These are phyloP conservation scores for Setaria italica DNA, from an alignment of 202 grass and related monocot genomes.

Conservation along the genomic window DNA sequence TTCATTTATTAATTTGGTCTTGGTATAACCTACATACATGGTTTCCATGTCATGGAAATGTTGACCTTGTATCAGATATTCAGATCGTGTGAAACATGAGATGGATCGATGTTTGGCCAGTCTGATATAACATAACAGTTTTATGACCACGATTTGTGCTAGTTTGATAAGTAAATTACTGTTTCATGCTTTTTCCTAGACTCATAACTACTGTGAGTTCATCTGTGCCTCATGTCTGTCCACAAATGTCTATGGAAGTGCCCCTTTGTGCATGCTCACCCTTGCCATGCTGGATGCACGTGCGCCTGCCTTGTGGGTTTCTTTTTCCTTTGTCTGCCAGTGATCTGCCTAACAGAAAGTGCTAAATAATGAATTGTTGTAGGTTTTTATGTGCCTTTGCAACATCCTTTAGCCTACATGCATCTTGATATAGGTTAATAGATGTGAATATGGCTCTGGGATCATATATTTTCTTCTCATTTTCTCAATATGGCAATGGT, in stretches of 20 bases:
- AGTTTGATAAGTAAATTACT: neutral
- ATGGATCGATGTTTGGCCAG: too few species aligned
- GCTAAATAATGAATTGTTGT: neutral
- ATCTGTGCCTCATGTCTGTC: neutral
- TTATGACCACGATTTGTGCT: too few species aligned
- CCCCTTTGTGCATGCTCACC: neutral
- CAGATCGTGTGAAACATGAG: slow-evolving; percentile 1
- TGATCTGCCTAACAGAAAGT: neutral
- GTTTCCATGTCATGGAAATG: neutral
- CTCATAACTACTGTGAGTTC: neutral
- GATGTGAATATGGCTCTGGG: neutral
- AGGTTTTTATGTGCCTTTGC: neutral
- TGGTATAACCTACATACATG: neutral
- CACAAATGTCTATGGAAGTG: neutral
- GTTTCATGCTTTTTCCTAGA: neutral
- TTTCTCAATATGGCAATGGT: neutral
- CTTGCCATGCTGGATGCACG: neutral
- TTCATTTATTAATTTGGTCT: neutral
- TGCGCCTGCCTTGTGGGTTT: neutral
- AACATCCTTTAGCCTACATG: neutral
- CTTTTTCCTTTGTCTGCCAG: neutral
- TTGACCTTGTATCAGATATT: neutral
- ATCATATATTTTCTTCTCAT: neutral
- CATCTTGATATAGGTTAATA: neutral
- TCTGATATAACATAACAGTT: too few species aligned